Base-by-base conservation (phyloP, 805 yeast genomes). In the Saccharomycopsis fodiens region DNA sequence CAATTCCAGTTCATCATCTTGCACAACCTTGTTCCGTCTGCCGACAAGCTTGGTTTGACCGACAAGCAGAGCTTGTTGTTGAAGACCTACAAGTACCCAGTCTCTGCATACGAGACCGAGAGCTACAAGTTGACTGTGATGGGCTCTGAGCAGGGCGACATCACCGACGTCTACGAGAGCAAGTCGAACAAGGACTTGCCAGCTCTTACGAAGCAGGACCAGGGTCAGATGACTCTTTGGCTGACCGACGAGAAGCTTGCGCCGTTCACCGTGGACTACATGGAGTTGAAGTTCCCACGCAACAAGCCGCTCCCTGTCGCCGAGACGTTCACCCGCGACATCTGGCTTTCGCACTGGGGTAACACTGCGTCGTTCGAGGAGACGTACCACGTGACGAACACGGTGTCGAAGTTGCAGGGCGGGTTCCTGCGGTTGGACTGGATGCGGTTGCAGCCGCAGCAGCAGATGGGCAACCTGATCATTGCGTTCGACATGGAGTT, bases 311-410 rank as follows among this genome's bases (percentile, higher is more conserved):
- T 87, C 46, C 65, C 79, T 16, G 72, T 74, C 52, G 84, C 79
- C 20, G 69, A 72, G 52, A 69, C 67, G 48, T 69, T 87, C 50
- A 68, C 75, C 48, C 76, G 97, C 59, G 84, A 83, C 40, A 62
- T 85, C 42, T 91, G 97, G 97, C 68, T 89, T 42, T 91, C 96
- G 2, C 95, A 88, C 52, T 73, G 87, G 85, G 76, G 87, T 53
- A 59, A 78, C 55, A 63, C 85, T 43, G 58, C 83, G 48, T 74
- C 86, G 60, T 69, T 87, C 51, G 95, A 88, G 59, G 97, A 93
- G 60, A 79, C 81, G 58, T 89, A 87, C 60, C 91, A 87, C 65
- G 55, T 88, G 30, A 70, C 79, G 42, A 88, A 93, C 59, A 70
- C 67, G 36, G 97, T 83, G 25, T 94, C 95, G 2, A 66, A 68